Evolutionary conservation across 1,284 basidiomycete species (phyloP).

Genomic region (Fomitopsis pinicola): DNA sequence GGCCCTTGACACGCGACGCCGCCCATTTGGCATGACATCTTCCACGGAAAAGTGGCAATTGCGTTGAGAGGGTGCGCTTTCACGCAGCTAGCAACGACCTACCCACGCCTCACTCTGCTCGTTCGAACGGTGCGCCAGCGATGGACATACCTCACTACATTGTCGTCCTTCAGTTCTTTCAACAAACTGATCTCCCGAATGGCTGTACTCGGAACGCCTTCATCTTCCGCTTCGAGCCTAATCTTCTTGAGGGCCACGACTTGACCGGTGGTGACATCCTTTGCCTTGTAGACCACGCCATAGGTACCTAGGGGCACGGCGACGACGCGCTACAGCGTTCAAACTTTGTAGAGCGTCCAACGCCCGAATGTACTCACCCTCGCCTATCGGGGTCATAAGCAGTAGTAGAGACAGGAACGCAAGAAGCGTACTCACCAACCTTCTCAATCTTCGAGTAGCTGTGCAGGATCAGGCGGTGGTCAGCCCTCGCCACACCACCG

Average conservation of each 20-base stretch:
- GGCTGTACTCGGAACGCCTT: slow-evolving; percentile 96
- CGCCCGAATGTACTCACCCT: slow-evolving; percentile 20
- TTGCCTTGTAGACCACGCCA: slow-evolving; percentile 95
- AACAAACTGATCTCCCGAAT: slow-evolving; percentile 96
- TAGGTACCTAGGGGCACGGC: slow-evolving; percentile 77
- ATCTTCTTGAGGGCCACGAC: slow-evolving; percentile 98
- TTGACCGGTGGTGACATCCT: slow-evolving; percentile 68
- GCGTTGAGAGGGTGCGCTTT: too few relatives aligned
- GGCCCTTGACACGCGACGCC: not conserved
- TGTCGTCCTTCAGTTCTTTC: slow-evolving; percentile 95
- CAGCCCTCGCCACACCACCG: slow-evolving; percentile 13
- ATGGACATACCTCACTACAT: slow-evolving; percentile 78
- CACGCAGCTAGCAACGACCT: too few relatives aligned
- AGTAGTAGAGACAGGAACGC: not conserved
- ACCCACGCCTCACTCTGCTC: too few relatives aligned
- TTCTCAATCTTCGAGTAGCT: slow-evolving; percentile 39
- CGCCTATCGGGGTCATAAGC: slow-evolving; percentile 17
- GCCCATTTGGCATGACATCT: too few relatives aligned
- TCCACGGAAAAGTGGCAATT: too few relatives aligned
- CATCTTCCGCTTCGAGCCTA: slow-evolving; percentile 95
- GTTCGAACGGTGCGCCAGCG: too few relatives aligned
- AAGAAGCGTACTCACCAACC: slow-evolving; percentile 26
- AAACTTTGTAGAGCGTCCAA: not conserved
- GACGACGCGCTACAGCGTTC: not conserved
- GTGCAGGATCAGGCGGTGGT: not conserved